phyloP scores from a whole-genome alignment of 2,329 filamentous ascomycete genomes.

The Colletotrichum horii region DNA sequence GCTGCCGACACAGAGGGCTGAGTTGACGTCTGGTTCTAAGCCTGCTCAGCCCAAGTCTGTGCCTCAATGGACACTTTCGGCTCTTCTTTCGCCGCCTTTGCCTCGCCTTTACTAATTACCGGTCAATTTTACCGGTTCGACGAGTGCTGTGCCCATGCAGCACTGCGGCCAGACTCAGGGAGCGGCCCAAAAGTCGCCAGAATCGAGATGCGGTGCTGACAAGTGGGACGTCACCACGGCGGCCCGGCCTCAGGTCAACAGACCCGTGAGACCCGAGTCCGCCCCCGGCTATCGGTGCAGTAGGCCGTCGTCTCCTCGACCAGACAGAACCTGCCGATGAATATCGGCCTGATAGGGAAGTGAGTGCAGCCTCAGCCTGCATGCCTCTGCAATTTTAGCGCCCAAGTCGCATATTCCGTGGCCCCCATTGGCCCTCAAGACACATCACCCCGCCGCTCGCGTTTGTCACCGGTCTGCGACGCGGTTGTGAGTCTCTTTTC shows the following conservation, averaged over 20 bases:
- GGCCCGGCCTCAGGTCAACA: not conserved
- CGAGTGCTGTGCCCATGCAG: not conserved
- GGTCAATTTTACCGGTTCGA: not conserved
- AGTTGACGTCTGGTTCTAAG: not conserved
- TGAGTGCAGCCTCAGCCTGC: not conserved
- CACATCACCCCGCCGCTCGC: conserved; percentile 9
- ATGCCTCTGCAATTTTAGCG: conserved; percentile 9
- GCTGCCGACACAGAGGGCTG: conserved; percentile 8
- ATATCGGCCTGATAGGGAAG: not conserved
- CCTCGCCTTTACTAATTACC: not conserved
- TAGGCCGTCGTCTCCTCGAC: not conserved
- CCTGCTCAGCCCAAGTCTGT: not conserved
- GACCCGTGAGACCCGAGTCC: not conserved
- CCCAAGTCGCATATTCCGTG: conserved; percentile 14
- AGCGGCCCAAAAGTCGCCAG: not conserved
- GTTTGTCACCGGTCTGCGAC: conserved; percentile 8
- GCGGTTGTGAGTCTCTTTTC: conserved; percentile 3
- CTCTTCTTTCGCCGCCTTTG: not conserved
- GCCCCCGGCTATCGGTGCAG: not conserved
- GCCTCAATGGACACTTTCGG: not conserved
- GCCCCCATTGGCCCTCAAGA: conserved; percentile 15
- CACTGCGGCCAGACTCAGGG: not conserved
- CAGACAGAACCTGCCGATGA: not conserved
- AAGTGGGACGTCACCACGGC: not conserved
- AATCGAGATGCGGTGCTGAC: not conserved